A percentile compares a stretch with the other conserved stretches of the same genome.
These are phyloP conservation scores for Hymenoscyphus albidus DNA, from an alignment of 2,329 filamentous ascomycete genomes.

Conservation along the genomic window DNA sequence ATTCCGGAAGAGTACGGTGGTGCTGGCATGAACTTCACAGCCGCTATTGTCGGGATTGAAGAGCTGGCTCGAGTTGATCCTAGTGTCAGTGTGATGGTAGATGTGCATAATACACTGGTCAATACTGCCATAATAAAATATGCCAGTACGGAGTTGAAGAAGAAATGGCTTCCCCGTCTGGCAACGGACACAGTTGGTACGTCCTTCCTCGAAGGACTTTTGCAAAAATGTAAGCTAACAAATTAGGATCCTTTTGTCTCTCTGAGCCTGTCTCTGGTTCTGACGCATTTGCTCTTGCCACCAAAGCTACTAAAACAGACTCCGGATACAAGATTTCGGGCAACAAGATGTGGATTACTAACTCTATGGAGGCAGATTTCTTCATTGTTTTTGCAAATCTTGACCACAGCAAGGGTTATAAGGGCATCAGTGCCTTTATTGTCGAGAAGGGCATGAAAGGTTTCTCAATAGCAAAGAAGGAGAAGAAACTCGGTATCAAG, in stretches of 20 bases:
- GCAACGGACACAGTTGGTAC: conserved; percentile 77
- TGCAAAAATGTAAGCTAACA: conserved; percentile 12
- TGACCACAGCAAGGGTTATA: conserved; percentile 87
- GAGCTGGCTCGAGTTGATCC: conserved; percentile 93
- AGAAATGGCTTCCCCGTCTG: conserved; percentile 83
- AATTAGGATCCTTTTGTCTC: conserved; percentile 74
- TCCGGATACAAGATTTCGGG: conserved; percentile 84
- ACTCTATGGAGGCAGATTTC: conserved; percentile 87
- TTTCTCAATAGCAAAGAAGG: conserved; percentile 97
- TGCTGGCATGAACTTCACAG: conserved; percentile 97
- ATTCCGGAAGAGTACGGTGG: conserved; percentile 97
- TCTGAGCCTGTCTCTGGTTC: conserved; percentile 91
- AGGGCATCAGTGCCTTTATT: conserved; percentile 93
- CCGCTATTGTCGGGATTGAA: conserved; percentile 94
- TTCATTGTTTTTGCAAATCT: conserved; percentile 99
- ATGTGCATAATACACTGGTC: conserved; percentile 97
- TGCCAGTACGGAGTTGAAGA: conserved; percentile 71
- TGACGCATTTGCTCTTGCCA: conserved; percentile 92
- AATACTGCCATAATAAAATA: conserved; percentile 90
- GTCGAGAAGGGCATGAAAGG: conserved; percentile 86
- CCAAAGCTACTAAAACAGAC: conserved; percentile 79
- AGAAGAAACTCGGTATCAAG: conserved; percentile 98
- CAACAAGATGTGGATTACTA: conserved; percentile 99
- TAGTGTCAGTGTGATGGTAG: conserved; percentile 89
- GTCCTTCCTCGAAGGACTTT: neutral